Percentiles rank a stretch among this genome's conserved stretches.
Evolutionary conservation across 208 protist species (phyloP).

Genomic region (Wallacemonas sp.): DNA sequence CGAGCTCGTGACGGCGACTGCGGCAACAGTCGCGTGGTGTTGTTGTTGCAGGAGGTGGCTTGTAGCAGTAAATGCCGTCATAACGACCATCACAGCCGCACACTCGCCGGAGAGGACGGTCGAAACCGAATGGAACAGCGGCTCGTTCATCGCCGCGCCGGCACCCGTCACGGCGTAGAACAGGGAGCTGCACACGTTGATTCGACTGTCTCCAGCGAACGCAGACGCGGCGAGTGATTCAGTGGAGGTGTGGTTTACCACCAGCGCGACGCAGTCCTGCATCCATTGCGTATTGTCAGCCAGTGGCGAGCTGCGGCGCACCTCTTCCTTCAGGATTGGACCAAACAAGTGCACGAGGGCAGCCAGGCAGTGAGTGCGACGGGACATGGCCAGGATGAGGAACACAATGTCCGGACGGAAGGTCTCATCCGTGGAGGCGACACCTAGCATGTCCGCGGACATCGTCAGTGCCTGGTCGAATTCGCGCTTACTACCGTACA

Average conservation of each 20-base stretch:
- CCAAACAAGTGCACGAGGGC: slow-evolving; percentile 60
- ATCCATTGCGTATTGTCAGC: slow-evolving; percentile 39
- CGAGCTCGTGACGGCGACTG: not conserved
- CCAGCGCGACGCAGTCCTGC: slow-evolving; percentile 20
- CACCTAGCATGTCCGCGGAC: slow-evolving; percentile 67
- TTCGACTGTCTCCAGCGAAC: not conserved
- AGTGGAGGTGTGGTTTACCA: not conserved
- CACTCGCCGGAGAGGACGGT: slow-evolving; percentile 24
- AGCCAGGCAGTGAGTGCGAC: slow-evolving; percentile 27
- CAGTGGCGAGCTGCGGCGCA: slow-evolving; percentile 27
- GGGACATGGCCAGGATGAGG: slow-evolving; percentile 35
- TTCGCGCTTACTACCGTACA: slow-evolving; percentile 26
- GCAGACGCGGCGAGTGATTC: not conserved
- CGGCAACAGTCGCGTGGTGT: not conserved
- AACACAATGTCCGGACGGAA: slow-evolving; percentile 41
- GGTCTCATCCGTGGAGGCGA: slow-evolving; percentile 27
- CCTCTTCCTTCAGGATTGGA: slow-evolving; percentile 22
- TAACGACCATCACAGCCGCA: slow-evolving; percentile 23
- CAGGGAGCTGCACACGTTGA: slow-evolving; percentile 5
- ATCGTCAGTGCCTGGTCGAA: slow-evolving; percentile 64
- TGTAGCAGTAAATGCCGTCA: slow-evolving; percentile 47
- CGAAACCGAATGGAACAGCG: not conserved
- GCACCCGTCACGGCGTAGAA: slow-evolving; percentile 3
- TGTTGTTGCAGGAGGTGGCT: slow-evolving; percentile 51
- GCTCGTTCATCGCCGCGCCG: not conserved